These are phyloP conservation scores for Xanthoparmelia taractica DNA, from an alignment of 495 filamentous ascomycete species.

Conservation along the genomic window DNA sequence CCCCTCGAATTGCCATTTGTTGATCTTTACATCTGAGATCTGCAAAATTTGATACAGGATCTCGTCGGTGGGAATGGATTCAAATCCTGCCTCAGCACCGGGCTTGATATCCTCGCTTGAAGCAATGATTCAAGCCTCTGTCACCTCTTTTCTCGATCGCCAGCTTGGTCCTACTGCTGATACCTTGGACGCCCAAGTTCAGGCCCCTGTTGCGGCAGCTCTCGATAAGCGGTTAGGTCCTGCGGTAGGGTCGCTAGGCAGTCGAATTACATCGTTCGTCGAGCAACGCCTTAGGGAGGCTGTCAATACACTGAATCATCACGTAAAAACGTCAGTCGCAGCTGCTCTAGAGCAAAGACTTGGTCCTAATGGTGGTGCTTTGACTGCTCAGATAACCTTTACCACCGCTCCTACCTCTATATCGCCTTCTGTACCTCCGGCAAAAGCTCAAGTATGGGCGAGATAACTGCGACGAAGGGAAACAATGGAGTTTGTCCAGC, in stretches of 20 bases:
- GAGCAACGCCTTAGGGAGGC: background rate
- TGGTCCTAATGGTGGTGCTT: background rate
- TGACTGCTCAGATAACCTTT: conserved; percentile 4
- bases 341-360: conserved; percentile 5
- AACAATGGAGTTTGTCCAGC: background rate
- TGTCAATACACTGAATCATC: background rate
- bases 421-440: background rate
- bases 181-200: background rate
- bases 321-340: background rate
- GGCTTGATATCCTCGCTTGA: background rate
- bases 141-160: background rate
- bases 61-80: background rate
- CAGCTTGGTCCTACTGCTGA: background rate
- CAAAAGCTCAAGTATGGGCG: background rate
- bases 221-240: background rate
- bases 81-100: background rate
- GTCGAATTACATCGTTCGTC: background rate
- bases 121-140: background rate
- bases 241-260: background rate
- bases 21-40: no score
- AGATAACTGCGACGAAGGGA: background rate
- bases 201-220: background rate
- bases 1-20: background rate
- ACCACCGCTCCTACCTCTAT: background rate
- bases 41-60: background rate